Conservation (phyloP, 805 yeast species). For the Sugiyamaella americana region DNA sequence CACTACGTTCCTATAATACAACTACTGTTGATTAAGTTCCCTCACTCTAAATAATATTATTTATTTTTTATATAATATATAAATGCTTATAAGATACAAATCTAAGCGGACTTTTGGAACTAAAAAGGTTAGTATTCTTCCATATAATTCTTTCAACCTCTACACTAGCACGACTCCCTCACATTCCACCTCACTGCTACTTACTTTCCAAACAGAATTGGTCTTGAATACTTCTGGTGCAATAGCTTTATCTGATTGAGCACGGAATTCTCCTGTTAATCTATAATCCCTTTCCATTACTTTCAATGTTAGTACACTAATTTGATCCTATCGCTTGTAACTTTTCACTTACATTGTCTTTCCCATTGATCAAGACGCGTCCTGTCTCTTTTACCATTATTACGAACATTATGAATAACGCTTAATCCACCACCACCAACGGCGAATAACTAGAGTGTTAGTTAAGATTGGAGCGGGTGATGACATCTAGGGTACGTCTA, state of each 20-base stretch:
- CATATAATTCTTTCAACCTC: not conserved
- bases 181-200: not conserved
- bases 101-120: conserved; percentile 9
- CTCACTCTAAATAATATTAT: too few relatives aligned
- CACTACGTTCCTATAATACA: too few relatives aligned
- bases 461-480: not conserved
- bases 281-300: conserved; percentile 69
- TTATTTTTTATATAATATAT: too few relatives aligned
- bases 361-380: conserved; percentile 51
- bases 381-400: conserved; percentile 50
- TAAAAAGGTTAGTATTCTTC: not conserved
- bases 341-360: conserved; percentile 33
- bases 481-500: too few relatives aligned
- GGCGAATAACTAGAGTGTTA: conserved; percentile 37
- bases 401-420: conserved; percentile 38
- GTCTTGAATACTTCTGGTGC: conserved; percentile 78
- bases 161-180: not conserved
- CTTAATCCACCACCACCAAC: conserved; percentile 50
- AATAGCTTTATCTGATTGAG: conserved; percentile 55
- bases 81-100: not conserved
- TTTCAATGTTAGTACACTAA: conserved; percentile 10
- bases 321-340: not conserved
- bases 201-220: conserved; percentile 43
- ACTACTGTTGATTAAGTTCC: too few relatives aligned
- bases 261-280: conserved; percentile 68